Evolutionary conservation across 257 asterid genomes (phyloP), one percentile per base, ranked within the genome.

Genomic region (Fraxinus pennsylvanica): DNA sequence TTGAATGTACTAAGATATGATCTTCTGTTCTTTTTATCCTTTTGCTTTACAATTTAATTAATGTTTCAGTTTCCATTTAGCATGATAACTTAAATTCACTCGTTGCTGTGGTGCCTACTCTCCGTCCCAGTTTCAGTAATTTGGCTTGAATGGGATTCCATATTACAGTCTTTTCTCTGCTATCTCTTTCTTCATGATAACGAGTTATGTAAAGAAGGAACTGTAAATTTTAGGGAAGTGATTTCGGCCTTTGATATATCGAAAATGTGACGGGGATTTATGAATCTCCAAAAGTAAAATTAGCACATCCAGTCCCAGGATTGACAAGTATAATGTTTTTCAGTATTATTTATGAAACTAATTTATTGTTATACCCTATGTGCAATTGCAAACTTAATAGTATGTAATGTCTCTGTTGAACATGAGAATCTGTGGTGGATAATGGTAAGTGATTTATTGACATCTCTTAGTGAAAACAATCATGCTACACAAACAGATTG

Each of bases 1-100:
- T 76, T 76, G 63, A 73, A 43, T 76, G 69, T 63, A 73, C 74
- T 27, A 27, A 69, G 67, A 63, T 77, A 27, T 57, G 66, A 71
- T 77, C 65, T 21, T 22, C 69, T 47, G 59, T 47, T 63, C 4
- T 29, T 79, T 41, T 43, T 41, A 65, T 54, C 61, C 68, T 63
- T 71, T 22, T 59, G 68, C 30, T 59, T 21, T 59, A 59, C 25
- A n/a, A 7, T 19, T 71, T 73, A 17, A 67, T 74, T 66, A 6
- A 41, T 68, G 57, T 76, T 80, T 74, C 61, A 72, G 32, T 77
- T 38, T 65, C 69, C 17, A 63, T 63, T 72, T 74, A 57, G 45
- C 74, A 13, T 36, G 6, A 61, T 70, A 71, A 71, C 68, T 21
- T 21, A 69, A 17, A 68, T 59, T 81, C 73, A 43, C 74, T 76